Conservation (phyloP, 192 early-diverging fungal species). For the Coemansia sp. region DNA sequence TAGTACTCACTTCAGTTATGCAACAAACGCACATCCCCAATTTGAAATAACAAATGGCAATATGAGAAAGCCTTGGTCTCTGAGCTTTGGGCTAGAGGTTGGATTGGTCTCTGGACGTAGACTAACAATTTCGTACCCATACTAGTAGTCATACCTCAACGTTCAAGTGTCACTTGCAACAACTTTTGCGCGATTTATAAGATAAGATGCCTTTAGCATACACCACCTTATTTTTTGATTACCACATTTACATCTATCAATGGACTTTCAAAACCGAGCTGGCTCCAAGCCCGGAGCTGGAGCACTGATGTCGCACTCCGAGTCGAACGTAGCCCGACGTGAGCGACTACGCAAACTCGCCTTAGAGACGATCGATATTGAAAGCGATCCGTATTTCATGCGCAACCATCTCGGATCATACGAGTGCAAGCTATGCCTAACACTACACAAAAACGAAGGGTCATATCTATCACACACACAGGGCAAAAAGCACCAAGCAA, state of each 20-base stretch:
- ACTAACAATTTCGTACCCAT: not conserved
- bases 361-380: conserved; percentile 92
- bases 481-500: conserved; percentile 98
- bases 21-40: too few species aligned
- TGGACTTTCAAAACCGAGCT: conserved; percentile 85
- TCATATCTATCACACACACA: conserved; percentile 96
- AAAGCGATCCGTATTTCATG: conserved; percentile 98
- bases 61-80: not conserved
- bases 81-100: too few species aligned
- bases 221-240: not conserved
- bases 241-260: conserved; percentile 13
- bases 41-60: too few species aligned
- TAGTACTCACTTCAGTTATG: too few species aligned
- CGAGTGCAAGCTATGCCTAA: conserved; percentile 83
- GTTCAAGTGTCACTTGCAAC: too few species aligned
- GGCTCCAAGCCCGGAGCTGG: conserved; percentile 90
- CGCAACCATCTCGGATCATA: conserved; percentile 83
- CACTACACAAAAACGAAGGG: conserved; percentile 89
- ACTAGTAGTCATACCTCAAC: not conserved
- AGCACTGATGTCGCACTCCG: conserved; percentile 78
- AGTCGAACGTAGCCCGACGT: conserved; percentile 88
- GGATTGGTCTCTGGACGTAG: too few species aligned
- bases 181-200: not conserved
- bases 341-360: conserved; percentile 94
- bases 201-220: not conserved